Base-by-base conservation (phyloP, 2,329 filamentous ascomycete species). In the Zymoseptoria passerinii region DNA sequence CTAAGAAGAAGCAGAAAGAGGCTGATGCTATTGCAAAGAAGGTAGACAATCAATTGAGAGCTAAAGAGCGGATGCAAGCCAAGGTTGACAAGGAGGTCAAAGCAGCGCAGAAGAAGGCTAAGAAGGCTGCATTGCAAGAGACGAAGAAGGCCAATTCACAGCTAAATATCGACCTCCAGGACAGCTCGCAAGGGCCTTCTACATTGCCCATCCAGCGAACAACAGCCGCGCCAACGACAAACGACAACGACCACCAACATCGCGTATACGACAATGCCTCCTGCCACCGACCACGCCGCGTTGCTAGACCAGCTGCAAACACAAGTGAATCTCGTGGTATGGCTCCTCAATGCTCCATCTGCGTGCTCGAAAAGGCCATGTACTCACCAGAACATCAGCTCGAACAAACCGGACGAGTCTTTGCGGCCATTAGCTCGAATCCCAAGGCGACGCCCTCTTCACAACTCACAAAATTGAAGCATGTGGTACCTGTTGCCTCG, bases 241-340 rank as follows among this genome's bases (percentile, higher is more conserved):
- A 9, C 9, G 9, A 40, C 35, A 44, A 23, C 23, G 23, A 23
- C 23, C 23, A 23, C 23, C 23, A 23, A 23, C 2, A 23, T 23
- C 35, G 35, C 35, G 10, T 7, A 44, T 16, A 44, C 27, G 19
- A 40, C 48, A 53, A 66, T 67, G 63, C 52, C 65, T 9, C 44
- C 56, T 18, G 52, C 52, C 48, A 28, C 57, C 20, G 60, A 64
- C 28, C 64, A 63, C 18, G 59, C 54, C 44, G 61, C 61, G 40
- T 61, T 74, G 52, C 68, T 80, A 55, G 76, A 79, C 60, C 72
- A 72, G 57, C 68, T 80, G 58, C 75, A 79, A 64, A 69, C 71
- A 57, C 77, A 78, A 70, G 64, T 80, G 60, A 79, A 79, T 62
- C 70, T 73, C 53, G 73, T 78, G 40, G 77, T 79, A 71, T 55